Evolutionary conservation across 2,329 filamentous ascomycete genomes (phyloP), one percentile per base, ranked within the genome.

Genomic region (Pseudogymnoascus verrucosus): DNA sequence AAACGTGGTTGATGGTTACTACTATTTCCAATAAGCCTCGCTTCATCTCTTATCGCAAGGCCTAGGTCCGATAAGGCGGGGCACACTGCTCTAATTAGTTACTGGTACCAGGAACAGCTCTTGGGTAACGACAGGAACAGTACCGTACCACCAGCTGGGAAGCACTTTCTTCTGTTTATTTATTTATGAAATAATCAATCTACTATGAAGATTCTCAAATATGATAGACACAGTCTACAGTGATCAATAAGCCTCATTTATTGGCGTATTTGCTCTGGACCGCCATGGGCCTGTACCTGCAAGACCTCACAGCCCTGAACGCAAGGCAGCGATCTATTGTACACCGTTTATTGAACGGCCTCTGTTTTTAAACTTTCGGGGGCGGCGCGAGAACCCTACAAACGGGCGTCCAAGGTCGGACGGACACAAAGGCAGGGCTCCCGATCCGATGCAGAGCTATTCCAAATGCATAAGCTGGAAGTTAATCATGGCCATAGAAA

Each of bases 361-460:
- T 19, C n/a, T 19, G 26, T 4, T 57, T 57, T 57, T 57, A 57
- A n/a, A 57, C 47, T 57, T 57, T 57, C 47, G 47, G 47, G 47
- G 47, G 47, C 47, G 47, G 47, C 47, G 28, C 47, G 47, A 57
- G 47, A 54, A 57, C 47, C 47, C 47, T 57, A 57, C 47, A 57
- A 57, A 57, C 47, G 47, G 47, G 47, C 47, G 47, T 34, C 7
- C n/a, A 57, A 57, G n/a, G 47, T 34, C 26, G 47, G 47, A 57
- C 47, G 26, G 28, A 6, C 28, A 57, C 26, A 57, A 57, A 57
- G 28, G 47, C 47, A 57, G 47, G 47, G 47, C 47, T 34, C 47
- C 47, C 47, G 47, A 57, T 57, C 26, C 47, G 28, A 57, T 34
- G 26, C 28, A 57, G n/a, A 14, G 23, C 26, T 57, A 57, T 57